phyloP scores from a whole-genome alignment of 2,329 filamentous ascomycete species.

The Periconia sp. region DNA sequence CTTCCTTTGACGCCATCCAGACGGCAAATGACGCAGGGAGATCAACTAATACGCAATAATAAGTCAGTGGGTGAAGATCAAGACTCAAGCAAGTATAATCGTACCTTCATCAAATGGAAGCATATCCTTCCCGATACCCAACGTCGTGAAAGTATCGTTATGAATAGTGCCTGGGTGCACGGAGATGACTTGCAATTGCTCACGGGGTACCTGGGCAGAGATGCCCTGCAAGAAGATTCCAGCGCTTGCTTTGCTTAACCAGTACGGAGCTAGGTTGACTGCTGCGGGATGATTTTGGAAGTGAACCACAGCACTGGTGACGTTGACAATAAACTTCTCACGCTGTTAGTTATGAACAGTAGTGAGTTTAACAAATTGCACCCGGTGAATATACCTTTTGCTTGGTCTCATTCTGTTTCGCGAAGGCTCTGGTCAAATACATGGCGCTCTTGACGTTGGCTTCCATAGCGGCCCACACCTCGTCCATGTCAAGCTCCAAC shows the following conservation, averaged over 20 bases:
- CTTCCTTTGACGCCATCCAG: slow-evolving; percentile 45
- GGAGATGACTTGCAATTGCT: slow-evolving; percentile 10
- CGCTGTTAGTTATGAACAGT: background rate
- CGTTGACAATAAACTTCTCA: slow-evolving; percentile 10
- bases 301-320: slow-evolving; percentile 8
- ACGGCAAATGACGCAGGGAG: slow-evolving; percentile 33
- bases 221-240: slow-evolving; percentile 8
- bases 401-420: slow-evolving; percentile 4
- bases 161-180: slow-evolving; percentile 9
- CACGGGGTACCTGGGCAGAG: background rate
- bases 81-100: background rate
- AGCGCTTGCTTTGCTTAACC: slow-evolving; percentile 5
- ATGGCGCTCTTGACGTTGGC: slow-evolving; percentile 9
- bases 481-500: slow-evolving; percentile 4
- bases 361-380: background rate
- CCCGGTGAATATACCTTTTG: slow-evolving; percentile 4
- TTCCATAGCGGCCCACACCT: slow-evolving; percentile 10
- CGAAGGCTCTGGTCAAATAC: slow-evolving; percentile 5
- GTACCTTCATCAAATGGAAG: slow-evolving; percentile 3
- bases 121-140: slow-evolving; percentile 1
- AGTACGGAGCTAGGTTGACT: slow-evolving; percentile 1
- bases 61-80: background rate
- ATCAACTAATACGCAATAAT: background rate
- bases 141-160: background rate
- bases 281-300: slow-evolving; percentile 1